Conservation (phyloP, 129 eudicot genomes). For the Centella asiatica region DNA sequence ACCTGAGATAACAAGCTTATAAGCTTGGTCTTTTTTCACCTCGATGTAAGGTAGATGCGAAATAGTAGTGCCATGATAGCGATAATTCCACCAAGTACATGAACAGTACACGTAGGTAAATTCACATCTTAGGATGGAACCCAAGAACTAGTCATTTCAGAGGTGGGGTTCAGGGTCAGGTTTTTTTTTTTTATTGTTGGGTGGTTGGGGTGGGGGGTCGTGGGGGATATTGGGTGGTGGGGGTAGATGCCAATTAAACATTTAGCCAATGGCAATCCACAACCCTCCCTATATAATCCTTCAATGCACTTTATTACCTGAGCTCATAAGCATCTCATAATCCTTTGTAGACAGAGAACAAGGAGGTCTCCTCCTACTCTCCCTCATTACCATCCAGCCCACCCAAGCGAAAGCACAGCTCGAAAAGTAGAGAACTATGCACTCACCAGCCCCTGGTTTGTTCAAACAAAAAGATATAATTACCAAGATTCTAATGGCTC, state of each 20-base stretch:
- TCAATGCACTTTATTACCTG: conserved; percentile 19
- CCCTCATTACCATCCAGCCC: not conserved
- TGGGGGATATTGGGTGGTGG: too few species aligned
- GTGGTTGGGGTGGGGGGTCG: too few species aligned
- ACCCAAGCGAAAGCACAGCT: not conserved
- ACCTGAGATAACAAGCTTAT: too few species aligned
- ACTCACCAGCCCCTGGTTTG: conserved; percentile 21
- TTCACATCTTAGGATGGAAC: too few species aligned
- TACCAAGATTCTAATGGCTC: conserved; percentile 35
- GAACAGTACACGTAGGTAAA: too few species aligned
- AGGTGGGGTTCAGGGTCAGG: too few species aligned
- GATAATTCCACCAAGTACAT: too few species aligned
- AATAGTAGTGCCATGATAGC: too few species aligned
- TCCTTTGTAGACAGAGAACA: conserved; percentile 5
- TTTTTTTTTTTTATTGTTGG: too few species aligned
- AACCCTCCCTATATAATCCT: conserved; percentile 29
- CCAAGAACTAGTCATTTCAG: too few species aligned
- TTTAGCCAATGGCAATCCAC: not conserved
- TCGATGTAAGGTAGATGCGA: too few species aligned
- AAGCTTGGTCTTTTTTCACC: too few species aligned
- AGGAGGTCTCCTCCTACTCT: conserved; percentile 10
- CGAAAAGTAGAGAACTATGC: conserved; percentile 5
- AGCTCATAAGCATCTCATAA: conserved; percentile 26
- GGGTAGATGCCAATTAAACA: not conserved
- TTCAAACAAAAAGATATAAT: conserved; percentile 29